Conservation (phyloP, 2,329 filamentous ascomycete species). For the Chrysoporthe cubensis region DNA sequence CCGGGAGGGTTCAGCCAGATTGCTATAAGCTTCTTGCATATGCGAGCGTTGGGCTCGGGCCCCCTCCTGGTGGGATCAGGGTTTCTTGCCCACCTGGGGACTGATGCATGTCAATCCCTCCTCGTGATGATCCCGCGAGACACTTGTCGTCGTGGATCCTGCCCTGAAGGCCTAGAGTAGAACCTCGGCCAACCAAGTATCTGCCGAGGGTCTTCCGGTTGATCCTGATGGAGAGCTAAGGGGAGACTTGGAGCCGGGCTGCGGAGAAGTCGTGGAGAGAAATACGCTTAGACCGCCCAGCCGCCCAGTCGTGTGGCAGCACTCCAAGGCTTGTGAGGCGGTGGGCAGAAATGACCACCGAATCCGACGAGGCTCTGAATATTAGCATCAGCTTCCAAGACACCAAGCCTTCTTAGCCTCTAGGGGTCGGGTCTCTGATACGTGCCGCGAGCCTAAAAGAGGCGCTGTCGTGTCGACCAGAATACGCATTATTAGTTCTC, state of each 20-base stretch:
- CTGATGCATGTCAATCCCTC: not conserved
- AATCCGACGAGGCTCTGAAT: constrained; percentile 3
- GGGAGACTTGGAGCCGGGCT: constrained; percentile 25
- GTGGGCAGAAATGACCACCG: constrained; percentile 22
- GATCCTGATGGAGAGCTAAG: constrained; percentile 1
- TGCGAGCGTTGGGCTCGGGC: not conserved
- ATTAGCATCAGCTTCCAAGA: not conserved
- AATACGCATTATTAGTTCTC: too few species aligned
- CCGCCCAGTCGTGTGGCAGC: not conserved
- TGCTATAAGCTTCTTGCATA: not conserved
- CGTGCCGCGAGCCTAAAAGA: not conserved
- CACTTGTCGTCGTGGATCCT: not conserved
- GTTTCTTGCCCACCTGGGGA: not conserved
- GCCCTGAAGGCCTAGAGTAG: constrained; percentile 5
- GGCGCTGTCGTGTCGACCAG: too few species aligned
- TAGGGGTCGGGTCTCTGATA: not conserved
- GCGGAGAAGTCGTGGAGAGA: constrained; percentile 21
- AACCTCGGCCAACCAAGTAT: constrained; percentile 25
- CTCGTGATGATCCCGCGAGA: not conserved
- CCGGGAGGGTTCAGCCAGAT: not conserved
- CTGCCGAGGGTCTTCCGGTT: constrained; percentile 19
- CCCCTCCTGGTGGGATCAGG: not conserved
- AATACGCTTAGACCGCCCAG: too few species aligned
- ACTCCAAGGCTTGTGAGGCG: constrained; percentile 1
- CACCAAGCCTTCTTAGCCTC: not conserved